Percentiles rank a stretch among this genome's conserved stretches.
Conservation (phyloP, 73 alveolate species). For the Paramecium biaurelia region DNA sequence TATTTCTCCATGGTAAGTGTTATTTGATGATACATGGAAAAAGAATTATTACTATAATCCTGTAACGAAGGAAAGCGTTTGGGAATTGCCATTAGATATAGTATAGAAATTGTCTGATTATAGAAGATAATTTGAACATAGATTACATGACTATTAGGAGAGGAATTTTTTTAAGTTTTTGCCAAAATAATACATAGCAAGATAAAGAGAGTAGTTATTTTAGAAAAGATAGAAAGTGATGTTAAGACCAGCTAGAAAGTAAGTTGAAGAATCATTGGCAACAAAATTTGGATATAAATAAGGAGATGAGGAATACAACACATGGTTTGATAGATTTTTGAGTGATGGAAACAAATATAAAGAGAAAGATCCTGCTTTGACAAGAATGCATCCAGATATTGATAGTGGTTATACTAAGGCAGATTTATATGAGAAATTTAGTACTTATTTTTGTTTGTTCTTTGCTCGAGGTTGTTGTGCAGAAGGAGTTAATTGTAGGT, state of each 20-base stretch:
- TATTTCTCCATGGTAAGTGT: conserved; percentile 42
- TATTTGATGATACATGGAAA: conserved; percentile 80
- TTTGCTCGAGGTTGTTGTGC: conserved; percentile 98
- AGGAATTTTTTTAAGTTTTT: conserved; percentile 59
- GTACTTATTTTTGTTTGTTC: conserved; percentile 91
- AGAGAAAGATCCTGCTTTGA: conserved; percentile 79
- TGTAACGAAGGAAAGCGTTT: conserved; percentile 82
- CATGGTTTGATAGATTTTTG: conserved; percentile 98
- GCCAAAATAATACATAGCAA: conserved; percentile 62
- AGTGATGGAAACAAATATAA: conserved; percentile 82
- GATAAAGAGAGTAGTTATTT: background rate
- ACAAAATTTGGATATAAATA: conserved; percentile 94
- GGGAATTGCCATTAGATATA: conserved; percentile 88
- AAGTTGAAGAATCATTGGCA: conserved; percentile 86
- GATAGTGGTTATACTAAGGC: conserved; percentile 98
- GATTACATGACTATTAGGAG: conserved; percentile 47
- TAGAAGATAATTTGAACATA: conserved; percentile 31
- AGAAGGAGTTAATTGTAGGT: conserved; percentile 98
- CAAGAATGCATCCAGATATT: conserved; percentile 90
- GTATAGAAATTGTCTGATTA: conserved; percentile 11
- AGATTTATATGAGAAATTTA: conserved; percentile 85
- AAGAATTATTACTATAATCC: conserved; percentile 89
- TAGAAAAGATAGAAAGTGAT: conserved; percentile 72
- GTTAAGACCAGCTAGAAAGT: conserved; percentile 94
- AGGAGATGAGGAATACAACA: conserved; percentile 98